Conservation (phyloP, 2,329 filamentous ascomycete genomes). For the Amesomyces nigricolor region DNA sequence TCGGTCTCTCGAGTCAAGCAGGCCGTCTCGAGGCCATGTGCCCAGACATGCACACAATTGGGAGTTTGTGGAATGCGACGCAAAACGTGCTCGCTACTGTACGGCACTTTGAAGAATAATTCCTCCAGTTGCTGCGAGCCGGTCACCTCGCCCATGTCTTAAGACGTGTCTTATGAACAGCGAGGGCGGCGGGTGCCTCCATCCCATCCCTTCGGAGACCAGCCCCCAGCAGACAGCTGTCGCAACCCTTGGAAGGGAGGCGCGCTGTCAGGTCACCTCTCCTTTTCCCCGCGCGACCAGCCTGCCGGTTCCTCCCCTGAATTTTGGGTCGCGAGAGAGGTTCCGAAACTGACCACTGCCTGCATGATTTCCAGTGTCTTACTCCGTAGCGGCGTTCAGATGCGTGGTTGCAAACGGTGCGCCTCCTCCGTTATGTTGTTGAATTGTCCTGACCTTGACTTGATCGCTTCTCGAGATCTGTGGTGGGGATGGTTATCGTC, state of each 20-base stretch:
- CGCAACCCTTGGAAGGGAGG: too few relatives aligned
- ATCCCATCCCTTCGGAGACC: too few relatives aligned
- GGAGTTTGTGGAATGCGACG: conserved; percentile 4
- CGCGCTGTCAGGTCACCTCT: too few relatives aligned
- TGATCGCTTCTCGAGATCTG: conserved; percentile 10
- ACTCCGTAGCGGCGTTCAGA: too few relatives aligned
- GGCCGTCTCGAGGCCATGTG: neutral
- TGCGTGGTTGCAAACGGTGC: too few relatives aligned
- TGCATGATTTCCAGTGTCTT: too few relatives aligned
- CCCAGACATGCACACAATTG: neutral
- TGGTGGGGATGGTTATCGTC: neutral
- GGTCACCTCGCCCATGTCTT: conserved; percentile 12
- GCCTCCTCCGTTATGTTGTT: neutral
- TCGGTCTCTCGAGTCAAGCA: too few relatives aligned
- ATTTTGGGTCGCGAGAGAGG: too few relatives aligned
- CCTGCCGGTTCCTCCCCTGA: too few relatives aligned
- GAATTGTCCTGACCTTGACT: neutral
- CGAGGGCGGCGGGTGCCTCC: neutral
- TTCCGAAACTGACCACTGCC: too few relatives aligned
- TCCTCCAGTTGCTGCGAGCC: conserved; percentile 1
- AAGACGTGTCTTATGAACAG: neutral
- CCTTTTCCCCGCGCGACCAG: too few relatives aligned
- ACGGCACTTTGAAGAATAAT: conserved; percentile 13
- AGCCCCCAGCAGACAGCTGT: too few relatives aligned
- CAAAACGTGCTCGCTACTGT: conserved; percentile 9